phyloP scores from a whole-genome alignment of 805 yeast species.

The Saccharomycopsis javanensis region DNA sequence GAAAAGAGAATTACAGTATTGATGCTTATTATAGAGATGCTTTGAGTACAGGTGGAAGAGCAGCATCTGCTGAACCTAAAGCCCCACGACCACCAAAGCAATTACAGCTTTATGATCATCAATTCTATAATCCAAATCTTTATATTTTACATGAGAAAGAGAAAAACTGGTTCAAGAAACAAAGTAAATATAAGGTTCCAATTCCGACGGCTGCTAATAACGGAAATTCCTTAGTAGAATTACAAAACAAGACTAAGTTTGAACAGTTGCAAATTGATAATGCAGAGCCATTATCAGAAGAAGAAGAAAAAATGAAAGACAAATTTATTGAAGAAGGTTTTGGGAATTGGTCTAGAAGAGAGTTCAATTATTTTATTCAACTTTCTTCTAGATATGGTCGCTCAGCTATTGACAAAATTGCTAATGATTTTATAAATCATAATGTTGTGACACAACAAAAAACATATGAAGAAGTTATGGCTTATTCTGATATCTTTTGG shows the following conservation, averaged over 20 bases:
- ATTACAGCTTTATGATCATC: conserved; percentile 77
- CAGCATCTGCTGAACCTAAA: conserved; percentile 34
- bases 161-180: conserved; percentile 63
- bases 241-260: conserved; percentile 22
- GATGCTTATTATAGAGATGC: conserved; percentile 82
- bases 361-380: conserved; percentile 72
- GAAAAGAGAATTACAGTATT: conserved; percentile 77
- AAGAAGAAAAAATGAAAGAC: conserved; percentile 57
- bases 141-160: conserved; percentile 74
- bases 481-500: conserved; percentile 81
- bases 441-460: conserved; percentile 30
- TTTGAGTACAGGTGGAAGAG: conserved; percentile 60
- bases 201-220: conserved; percentile 35
- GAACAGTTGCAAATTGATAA: conserved; percentile 62
- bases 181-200: conserved; percentile 54
- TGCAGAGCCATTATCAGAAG: conserved; percentile 75
- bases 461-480: conserved; percentile 65
- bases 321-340: conserved; percentile 59
- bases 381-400: conserved; percentile 75
- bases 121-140: conserved; percentile 73
- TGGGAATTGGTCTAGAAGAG: conserved; percentile 77
- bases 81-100: conserved; percentile 84
- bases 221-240: conserved; percentile 9
- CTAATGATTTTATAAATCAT: conserved; percentile 64
- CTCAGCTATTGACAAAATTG: conserved; percentile 57